Evolutionary conservation across 768 basidiomycete species (phyloP), one percentile per base, ranked within the genome.

Genomic region (Russula sp.): DNA sequence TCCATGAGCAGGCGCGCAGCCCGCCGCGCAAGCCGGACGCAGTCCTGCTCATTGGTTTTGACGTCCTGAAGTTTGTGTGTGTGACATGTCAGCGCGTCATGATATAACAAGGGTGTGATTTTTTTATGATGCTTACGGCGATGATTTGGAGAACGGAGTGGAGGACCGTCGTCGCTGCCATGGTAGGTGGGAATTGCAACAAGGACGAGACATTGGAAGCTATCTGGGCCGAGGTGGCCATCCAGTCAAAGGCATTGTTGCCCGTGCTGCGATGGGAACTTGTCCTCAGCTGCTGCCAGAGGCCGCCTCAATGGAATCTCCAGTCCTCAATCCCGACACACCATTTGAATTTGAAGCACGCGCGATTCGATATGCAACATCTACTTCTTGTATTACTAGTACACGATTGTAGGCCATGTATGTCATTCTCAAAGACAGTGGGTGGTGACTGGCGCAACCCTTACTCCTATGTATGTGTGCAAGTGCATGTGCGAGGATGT

Each of bases 21-120:
- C 18, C 68, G 50, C 14, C 64, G 63, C 5, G 69, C 69, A 9
- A 70, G 63, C 13, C 55, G 65, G 11, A 52, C 7, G 48, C 69
- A 70, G 11, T 64, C 69, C 22, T 64, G 56, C 49, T 69, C 64
- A 46, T 69, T 70, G 38, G n/a, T 38, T 44, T 69, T 67, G 52
- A 70, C 49, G 16, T 63, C 67, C 69, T 69, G 10, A n/a, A n/a
- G n/a, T n/a, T n/a, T n/a, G 24, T 9, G 16, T 38, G 22, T n/a
- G 24, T 26, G 40, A 14, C 2, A 40, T 57, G 28, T 64, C 22
- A 54, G 42, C 57, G 22, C 28, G 26, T 20, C 20, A 46, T 42
- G n/a, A n/a, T n/a, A 30, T 7, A 40, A 42, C 13, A 32, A 16
- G n/a, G 22, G 5, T n/a, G 11, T 16, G 14, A n/a, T n/a, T n/a